Evolutionary conservation across 2,329 filamentous ascomycete genomes (phyloP).

Genomic region (Cadophora malorum): DNA sequence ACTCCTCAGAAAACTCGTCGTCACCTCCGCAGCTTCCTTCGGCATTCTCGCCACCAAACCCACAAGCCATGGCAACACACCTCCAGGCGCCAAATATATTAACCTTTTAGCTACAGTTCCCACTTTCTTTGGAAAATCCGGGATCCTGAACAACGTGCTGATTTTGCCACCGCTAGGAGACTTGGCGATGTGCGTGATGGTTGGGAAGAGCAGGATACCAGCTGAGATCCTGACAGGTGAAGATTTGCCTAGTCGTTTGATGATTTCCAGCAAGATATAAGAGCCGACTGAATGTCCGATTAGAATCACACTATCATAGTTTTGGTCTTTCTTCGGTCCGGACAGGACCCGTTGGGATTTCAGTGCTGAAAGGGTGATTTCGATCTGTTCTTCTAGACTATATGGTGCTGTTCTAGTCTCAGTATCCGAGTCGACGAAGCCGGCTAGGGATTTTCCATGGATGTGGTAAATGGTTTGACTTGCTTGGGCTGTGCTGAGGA

Average conservation of each 20-base stretch:
- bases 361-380: slow-evolving; percentile 33
- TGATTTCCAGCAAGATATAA: slow-evolving; percentile 74
- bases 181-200: slow-evolving; percentile 71
- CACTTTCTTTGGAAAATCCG: slow-evolving; percentile 38
- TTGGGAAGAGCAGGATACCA: slow-evolving; percentile 75
- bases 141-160: slow-evolving; percentile 49
- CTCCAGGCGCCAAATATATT: slow-evolving; percentile 51
- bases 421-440: slow-evolving; percentile 60
- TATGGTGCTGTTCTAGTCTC: slow-evolving; percentile 49
- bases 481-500: slow-evolving; percentile 53
- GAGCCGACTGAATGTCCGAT: slow-evolving; percentile 78
- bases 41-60: slow-evolving; percentile 55
- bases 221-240: slow-evolving; percentile 43
- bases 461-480: slow-evolving; percentile 52
- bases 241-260: slow-evolving; percentile 50
- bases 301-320: slow-evolving; percentile 66
- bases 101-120: slow-evolving; percentile 43
- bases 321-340: slow-evolving; percentile 44
- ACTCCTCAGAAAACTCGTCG: slow-evolving; percentile 60
- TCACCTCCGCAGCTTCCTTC: slow-evolving; percentile 55
- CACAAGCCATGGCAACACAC: slow-evolving; percentile 53
- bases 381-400: slow-evolving; percentile 60
- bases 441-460: slow-evolving; percentile 62
- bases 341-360: slow-evolving; percentile 36
- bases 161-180: slow-evolving; percentile 65